These are phyloP conservation scores for Thelephora ganbajun DNA, from an alignment of 768 basidiomycete species.

Conservation along the genomic window DNA sequence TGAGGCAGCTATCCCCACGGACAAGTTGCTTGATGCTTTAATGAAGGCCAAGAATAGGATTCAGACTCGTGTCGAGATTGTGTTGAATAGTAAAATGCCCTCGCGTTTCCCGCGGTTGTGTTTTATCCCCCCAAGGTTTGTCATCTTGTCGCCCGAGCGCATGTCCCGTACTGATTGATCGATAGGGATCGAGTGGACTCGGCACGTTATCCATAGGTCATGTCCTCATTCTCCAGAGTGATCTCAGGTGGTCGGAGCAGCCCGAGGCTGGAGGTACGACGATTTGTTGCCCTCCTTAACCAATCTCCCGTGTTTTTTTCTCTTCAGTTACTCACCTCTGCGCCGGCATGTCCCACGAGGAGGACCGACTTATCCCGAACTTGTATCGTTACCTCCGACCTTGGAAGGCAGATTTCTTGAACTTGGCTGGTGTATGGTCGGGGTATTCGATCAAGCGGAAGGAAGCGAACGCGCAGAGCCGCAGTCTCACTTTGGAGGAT, in stretches of 20 bases:
- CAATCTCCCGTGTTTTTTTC: neutral
- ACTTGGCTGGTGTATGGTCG: constrained; percentile 99
- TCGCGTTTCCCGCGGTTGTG: constrained; percentile 96
- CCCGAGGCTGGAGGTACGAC: constrained; percentile 77
- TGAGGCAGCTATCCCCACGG: constrained; percentile 94
- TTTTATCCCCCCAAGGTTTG: constrained; percentile 97
- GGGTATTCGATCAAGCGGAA: too few species aligned
- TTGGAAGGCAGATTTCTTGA: constrained; percentile 95
- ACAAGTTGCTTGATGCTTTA: constrained; percentile 86
- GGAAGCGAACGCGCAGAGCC: constrained; percentile 98
- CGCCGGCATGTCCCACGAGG: constrained; percentile 94
- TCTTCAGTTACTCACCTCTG: constrained; percentile 88
- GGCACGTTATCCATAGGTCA: constrained; percentile 99
- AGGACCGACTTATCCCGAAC: constrained; percentile 84
- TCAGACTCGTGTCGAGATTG: constrained; percentile 98
- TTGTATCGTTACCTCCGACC: constrained; percentile 95
- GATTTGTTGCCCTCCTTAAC: neutral
- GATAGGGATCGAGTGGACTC: constrained; percentile 92
- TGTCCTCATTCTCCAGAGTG: constrained; percentile 95
- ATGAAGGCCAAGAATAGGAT: constrained; percentile 99
- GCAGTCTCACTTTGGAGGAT: constrained; percentile 92
- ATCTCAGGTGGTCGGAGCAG: constrained; percentile 95
- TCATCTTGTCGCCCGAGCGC: too few species aligned
- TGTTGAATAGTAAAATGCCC: too few species aligned
- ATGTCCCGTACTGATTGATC: too few species aligned